Percentiles rank a stretch among this genome's conserved stretches.
Evolutionary conservation across 2,329 filamentous ascomycete species (phyloP).

Genomic region (Botrytis aclada): DNA sequence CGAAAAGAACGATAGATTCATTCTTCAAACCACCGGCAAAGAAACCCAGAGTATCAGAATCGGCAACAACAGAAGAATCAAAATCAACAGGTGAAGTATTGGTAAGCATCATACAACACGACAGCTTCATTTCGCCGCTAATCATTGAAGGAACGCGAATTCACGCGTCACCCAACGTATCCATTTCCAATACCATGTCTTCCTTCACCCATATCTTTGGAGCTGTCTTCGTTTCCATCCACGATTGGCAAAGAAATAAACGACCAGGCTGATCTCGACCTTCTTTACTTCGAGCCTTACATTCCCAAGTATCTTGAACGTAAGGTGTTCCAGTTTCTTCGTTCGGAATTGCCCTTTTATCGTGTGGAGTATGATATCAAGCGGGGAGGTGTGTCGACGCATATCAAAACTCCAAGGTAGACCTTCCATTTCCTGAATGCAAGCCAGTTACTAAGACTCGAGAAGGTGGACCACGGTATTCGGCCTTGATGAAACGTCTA

Average conservation of each 20-base stretch:
- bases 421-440: constrained; percentile 19
- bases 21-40: constrained; percentile 60
- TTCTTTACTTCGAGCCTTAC: constrained; percentile 74
- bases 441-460: constrained; percentile 41
- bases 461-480: constrained; percentile 60
- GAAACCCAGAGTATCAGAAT: constrained; percentile 36
- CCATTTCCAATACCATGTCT: constrained; percentile 50
- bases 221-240: constrained; percentile 48
- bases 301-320: constrained; percentile 55
- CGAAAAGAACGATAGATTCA: constrained; percentile 63
- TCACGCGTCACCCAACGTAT: constrained; percentile 46
- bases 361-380: constrained; percentile 71
- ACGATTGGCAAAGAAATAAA: constrained; percentile 55
- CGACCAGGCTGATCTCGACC: constrained; percentile 66
- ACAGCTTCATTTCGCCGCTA: neutral
- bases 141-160: constrained; percentile 23
- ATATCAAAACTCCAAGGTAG: constrained; percentile 55
- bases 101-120: neutral
- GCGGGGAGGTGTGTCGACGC: constrained; percentile 58
- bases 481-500: constrained; percentile 59
- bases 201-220: constrained; percentile 40
- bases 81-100: neutral
- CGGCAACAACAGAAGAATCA: neutral
- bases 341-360: constrained; percentile 71
- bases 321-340: constrained; percentile 67